Percentiles rank a stretch among this genome's conserved stretches.
Conservation (phyloP, 2,329 filamentous ascomycete species). For the Fonsecaea pugnacius region DNA sequence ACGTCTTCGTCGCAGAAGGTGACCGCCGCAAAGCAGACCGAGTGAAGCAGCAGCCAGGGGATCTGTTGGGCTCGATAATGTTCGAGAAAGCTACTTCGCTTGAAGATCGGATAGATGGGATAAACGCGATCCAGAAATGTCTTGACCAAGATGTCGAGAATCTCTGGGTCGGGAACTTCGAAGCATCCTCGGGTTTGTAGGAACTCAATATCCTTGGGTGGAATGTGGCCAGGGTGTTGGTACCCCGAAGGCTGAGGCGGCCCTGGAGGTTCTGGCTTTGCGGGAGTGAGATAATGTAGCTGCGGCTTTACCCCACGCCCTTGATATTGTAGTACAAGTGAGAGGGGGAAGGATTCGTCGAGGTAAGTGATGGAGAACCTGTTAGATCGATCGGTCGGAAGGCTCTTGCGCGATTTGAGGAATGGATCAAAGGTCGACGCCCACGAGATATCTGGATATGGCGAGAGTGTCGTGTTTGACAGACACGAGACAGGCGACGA, state of each 20-base stretch:
- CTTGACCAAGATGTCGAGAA: background rate
- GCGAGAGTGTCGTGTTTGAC: background rate
- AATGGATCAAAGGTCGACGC: background rate
- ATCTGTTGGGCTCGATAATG: background rate
- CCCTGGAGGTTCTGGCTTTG: background rate
- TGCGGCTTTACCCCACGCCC: background rate
- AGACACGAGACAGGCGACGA: background rate
- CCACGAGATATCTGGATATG: background rate
- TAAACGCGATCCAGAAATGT: background rate
- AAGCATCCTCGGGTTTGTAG: background rate
- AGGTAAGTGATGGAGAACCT: background rate
- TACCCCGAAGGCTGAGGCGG: background rate
- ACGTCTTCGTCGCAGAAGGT: background rate
- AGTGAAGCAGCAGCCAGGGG: background rate
- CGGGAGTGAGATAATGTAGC: background rate
- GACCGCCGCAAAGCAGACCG: background rate
- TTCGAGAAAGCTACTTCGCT: background rate
- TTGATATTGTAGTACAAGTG: background rate
- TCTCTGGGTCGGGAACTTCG: background rate
- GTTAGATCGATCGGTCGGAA: background rate
- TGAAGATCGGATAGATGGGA: background rate
- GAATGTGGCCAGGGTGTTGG: background rate
- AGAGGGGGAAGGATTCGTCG: background rate
- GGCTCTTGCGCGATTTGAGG: background rate
- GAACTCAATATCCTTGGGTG: background rate